Evolutionary conservation across 176 grass and related monocot species (phyloP).

Genomic region (Aegilops tauschii): DNA sequence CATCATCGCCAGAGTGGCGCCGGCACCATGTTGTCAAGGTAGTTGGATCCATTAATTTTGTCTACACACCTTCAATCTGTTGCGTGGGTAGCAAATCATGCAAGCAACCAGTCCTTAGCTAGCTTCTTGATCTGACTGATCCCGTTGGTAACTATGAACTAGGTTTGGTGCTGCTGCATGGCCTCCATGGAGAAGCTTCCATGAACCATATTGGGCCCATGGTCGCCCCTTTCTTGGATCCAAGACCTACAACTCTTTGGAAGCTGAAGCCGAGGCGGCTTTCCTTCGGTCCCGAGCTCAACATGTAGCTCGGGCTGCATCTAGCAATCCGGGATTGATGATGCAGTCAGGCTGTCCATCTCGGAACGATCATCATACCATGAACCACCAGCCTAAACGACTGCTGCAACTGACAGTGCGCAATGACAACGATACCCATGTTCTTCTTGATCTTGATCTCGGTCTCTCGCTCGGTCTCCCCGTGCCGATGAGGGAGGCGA

Average conservation of each 20-base stretch:
- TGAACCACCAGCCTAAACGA: not conserved
- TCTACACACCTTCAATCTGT: not conserved
- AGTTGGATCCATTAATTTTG: slow-evolving; percentile 36
- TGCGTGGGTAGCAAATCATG: not conserved
- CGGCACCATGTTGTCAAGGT: slow-evolving; percentile 35
- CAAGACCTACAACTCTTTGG: slow-evolving; percentile 16
- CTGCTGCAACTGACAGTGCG: not conserved
- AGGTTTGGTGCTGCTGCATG: slow-evolving; percentile 28
- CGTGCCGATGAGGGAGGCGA: not conserved
- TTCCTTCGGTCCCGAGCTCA: slow-evolving; percentile 1
- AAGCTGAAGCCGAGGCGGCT: not conserved
- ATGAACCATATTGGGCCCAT: slow-evolving; percentile 21
- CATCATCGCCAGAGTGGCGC: slow-evolving; percentile 28
- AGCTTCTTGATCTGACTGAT: not conserved
- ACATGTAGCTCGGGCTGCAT: not conserved
- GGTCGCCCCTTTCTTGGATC: slow-evolving; percentile 19
- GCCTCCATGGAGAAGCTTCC: slow-evolving; percentile 32
- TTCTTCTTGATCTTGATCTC: slow-evolving; percentile 23
- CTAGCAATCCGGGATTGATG: not conserved
- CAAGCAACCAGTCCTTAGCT: not conserved
- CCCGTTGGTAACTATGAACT: not conserved
- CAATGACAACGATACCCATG: not conserved
- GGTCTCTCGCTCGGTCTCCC: slow-evolving; percentile 30
- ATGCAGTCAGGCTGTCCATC: not conserved
- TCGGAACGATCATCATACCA: slow-evolving; percentile 12